A percentile compares a stretch with the other conserved stretches of the same genome.
phyloP scores from a whole-genome alignment of 192 early-diverging fungal genomes.

The Obelidium mucronatum region DNA sequence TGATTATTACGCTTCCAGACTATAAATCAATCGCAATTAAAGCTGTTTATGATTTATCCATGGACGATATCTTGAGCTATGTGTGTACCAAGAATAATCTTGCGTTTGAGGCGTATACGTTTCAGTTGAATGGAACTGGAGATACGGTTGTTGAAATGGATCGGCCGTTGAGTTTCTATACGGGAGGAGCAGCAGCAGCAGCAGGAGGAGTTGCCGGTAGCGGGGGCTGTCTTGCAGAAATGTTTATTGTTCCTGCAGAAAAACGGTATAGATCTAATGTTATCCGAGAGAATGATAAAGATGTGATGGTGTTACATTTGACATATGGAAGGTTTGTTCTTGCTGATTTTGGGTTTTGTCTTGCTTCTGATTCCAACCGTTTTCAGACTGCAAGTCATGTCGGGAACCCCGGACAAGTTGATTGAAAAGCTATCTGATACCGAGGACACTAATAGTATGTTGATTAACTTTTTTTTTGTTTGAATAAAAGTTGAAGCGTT shows the following conservation, averaged over 20 bases:
- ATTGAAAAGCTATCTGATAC: slow-evolving; percentile 54
- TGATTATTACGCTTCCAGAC: slow-evolving; percentile 40
- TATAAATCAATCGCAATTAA: slow-evolving; percentile 38
- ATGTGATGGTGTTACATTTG: slow-evolving; percentile 55
- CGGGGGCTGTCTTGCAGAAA: slow-evolving; percentile 30
- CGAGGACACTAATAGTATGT: slow-evolving; percentile 48
- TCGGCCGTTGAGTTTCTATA: slow-evolving; percentile 42
- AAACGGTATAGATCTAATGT: slow-evolving; percentile 58
- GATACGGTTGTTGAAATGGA: slow-evolving; percentile 54
- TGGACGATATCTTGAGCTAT: slow-evolving; percentile 47
- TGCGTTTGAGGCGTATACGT: slow-evolving; percentile 45
- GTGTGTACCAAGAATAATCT: slow-evolving; percentile 45
- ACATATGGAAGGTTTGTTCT: slow-evolving; percentile 50
- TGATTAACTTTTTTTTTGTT: too few species aligned
- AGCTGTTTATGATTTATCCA: slow-evolving; percentile 32
- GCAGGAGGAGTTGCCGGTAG: not conserved
- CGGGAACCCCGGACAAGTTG: slow-evolving; percentile 56
- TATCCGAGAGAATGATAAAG: slow-evolving; percentile 52
- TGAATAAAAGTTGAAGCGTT: too few species aligned
- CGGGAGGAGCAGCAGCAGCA: slow-evolving; percentile 14
- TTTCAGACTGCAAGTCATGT: slow-evolving; percentile 56
- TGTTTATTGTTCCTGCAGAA: slow-evolving; percentile 52
- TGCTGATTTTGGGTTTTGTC: too few species aligned
- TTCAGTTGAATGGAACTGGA: slow-evolving; percentile 36
- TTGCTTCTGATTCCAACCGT: too few species aligned